Base-by-base conservation (phyloP, 2,329 filamentous ascomycete species). In the Parascedosporium putredinis region DNA sequence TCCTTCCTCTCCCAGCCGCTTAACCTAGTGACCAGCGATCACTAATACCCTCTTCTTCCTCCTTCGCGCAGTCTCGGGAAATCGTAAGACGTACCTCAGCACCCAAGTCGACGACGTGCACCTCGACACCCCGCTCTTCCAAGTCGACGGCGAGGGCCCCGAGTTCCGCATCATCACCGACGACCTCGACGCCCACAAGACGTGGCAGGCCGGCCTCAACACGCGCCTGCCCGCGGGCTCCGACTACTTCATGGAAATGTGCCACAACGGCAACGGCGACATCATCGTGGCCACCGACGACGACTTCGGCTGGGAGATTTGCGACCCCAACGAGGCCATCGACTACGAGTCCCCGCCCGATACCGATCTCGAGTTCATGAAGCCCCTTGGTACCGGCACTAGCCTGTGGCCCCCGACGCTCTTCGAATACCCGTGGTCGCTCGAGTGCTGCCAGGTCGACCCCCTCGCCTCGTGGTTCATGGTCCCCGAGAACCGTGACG, bases 71-170 rank as follows among this genome's bases (percentile, higher is more conserved):
- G 56, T 76, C 53, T 65, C 74, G 8, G 77, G 77, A 18, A 73
- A 76, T 58, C 71, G 75, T 47, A 70, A 76, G 53, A 66, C 74
- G 31, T 71, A 78, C 53, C 62, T 80, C 33, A 74, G 66, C 61
- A 73, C 76, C 8, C 77, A 81, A 56, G 73, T 83, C 27, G 79
- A 83, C 55, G 79, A 83, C 55, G 76, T 83, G 67, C 76, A 81
- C 55, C 64, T 83, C n/a, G 65, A 68, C 33, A 70, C 72, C 2
- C 68, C 69, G 10, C 66, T 76, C 29, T 78, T 76, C 58, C 56
- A 60, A 16, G 75, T 77, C 1, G 55, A 56, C n/a, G 27, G 18
- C n/a, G 55, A 56, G n/a, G 70, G 68, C 4, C 65, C 61, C 0
- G 66, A 63, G 4, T 83, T 76, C 64, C 72, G 75, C 22, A 65